Evolutionary conservation across 441 rosid genomes (phyloP).

Genomic region (Bocquillonia castaneifolia): DNA sequence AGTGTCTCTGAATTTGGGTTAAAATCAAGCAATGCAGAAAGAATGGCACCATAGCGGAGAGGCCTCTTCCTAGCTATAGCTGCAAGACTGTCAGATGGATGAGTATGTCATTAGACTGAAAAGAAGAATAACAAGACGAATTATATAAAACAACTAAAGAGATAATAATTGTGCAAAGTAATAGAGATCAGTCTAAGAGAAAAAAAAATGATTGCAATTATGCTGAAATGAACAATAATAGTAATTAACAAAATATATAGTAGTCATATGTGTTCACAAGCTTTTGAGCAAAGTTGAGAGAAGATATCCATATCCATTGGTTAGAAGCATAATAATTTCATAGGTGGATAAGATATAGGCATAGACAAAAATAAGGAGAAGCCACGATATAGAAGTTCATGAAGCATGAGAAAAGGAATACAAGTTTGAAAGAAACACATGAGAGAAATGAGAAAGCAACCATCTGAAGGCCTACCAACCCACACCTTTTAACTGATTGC

Average conservation of each 20-base stretch:
- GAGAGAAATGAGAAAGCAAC: background rate
- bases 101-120: conserved; percentile 19
- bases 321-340: background rate
- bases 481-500: background rate
- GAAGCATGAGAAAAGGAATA: too few relatives aligned
- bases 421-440: background rate
- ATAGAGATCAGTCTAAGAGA: conserved; percentile 1
- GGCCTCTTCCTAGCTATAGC: conserved; percentile 90
- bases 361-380: background rate
- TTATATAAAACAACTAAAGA: background rate
- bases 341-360: background rate
- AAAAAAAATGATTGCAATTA: background rate
- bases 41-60: conserved; percentile 56
- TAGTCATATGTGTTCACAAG: background rate
- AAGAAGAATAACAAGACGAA: too few relatives aligned
- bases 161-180: background rate
- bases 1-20: conserved; percentile 56
- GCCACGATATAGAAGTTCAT: too few relatives aligned
- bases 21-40: conserved; percentile 77
- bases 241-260: background rate
- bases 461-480: background rate
- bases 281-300: background rate
- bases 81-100: conserved; percentile 73
- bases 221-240: background rate
- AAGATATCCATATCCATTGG: background rate